These are phyloP conservation scores for Micromonas commoda DNA, from an alignment of 139 green algal genomes.

Conservation along the genomic window DNA sequence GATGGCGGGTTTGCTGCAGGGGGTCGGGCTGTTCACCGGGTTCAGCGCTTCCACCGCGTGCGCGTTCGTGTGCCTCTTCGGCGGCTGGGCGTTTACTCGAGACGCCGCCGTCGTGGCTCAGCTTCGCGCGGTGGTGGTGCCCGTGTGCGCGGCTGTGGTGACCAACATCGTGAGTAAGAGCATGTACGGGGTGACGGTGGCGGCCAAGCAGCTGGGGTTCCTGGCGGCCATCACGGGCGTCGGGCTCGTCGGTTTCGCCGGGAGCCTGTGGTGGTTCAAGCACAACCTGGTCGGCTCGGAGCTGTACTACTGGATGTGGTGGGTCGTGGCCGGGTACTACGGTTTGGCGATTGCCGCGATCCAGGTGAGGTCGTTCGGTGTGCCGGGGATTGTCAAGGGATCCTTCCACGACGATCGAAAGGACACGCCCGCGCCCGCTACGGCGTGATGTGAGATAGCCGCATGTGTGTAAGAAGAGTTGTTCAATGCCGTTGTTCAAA, in stretches of 20 bases:
- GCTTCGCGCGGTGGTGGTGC: background rate
- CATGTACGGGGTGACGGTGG: constrained; percentile 17
- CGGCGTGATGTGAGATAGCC: too few species aligned
- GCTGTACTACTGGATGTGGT: constrained; percentile 11
- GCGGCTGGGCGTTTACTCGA: background rate
- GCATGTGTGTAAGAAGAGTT: too few species aligned
- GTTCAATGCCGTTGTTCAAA: too few species aligned
- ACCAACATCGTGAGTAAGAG: constrained; percentile 16
- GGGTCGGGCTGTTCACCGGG: background rate
- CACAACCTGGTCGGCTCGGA: background rate
- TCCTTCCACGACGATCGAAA: too few species aligned
- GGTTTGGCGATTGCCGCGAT: background rate
- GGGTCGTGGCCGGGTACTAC: constrained; percentile 9
- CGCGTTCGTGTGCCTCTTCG: background rate
- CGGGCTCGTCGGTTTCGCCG: background rate
- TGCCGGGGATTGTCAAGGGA: background rate
- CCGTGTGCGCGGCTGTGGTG: background rate
- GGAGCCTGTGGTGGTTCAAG: background rate
- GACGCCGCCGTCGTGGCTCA: constrained; percentile 3
- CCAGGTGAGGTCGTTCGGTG: background rate
- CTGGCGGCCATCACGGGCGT: constrained; percentile 9
- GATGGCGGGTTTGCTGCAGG: constrained; percentile 9
- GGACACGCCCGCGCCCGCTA: too few species aligned
- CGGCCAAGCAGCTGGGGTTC: background rate
- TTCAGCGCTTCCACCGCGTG: background rate